A percentile compares a stretch with the other conserved stretches of the same genome.
phyloP scores from a whole-genome alignment of 2,329 filamentous ascomycete genomes.

The Botrytis elliptica region DNA sequence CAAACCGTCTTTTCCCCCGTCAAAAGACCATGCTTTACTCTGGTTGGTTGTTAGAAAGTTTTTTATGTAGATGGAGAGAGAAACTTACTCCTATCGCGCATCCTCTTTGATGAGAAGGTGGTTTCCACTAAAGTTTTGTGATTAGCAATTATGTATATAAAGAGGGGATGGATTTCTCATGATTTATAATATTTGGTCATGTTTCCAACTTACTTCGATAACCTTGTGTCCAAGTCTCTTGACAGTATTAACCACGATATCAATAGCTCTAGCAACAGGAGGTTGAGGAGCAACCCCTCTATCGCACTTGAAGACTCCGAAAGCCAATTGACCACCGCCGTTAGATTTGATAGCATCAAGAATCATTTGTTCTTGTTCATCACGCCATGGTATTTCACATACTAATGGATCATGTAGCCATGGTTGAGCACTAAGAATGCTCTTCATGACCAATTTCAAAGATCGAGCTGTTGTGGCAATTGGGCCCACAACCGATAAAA shows the following conservation, averaged over 20 bases:
- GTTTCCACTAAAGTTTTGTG: slow-evolving; percentile 48
- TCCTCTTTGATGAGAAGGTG: slow-evolving; percentile 48
- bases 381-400: slow-evolving; percentile 63
- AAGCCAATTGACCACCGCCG: slow-evolving; percentile 45
- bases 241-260: slow-evolving; percentile 50
- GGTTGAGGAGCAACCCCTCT: slow-evolving; percentile 52
- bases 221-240: slow-evolving; percentile 54
- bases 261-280: slow-evolving; percentile 55
- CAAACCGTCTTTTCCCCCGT: slow-evolving; percentile 49
- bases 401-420: slow-evolving; percentile 68
- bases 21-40: slow-evolving; percentile 44
- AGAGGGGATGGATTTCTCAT: not conserved
- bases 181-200: not conserved
- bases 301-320: slow-evolving; percentile 56
- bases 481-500: slow-evolving; percentile 63
- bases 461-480: slow-evolving; percentile 56
- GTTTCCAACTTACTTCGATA: slow-evolving; percentile 40
- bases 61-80: slow-evolving; percentile 29
- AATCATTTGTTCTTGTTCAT: slow-evolving; percentile 42
- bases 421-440: slow-evolving; percentile 56
- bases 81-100: slow-evolving; percentile 43
- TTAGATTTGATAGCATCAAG: slow-evolving; percentile 43
- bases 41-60: slow-evolving; percentile 19
- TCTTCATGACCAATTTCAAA: slow-evolving; percentile 55
- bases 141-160: not conserved